Percentiles rank a stretch among this genome's conserved stretches.
These are phyloP conservation scores for Leptoxyphium fumago DNA, from an alignment of 2,329 filamentous ascomycete genomes.

Conservation along the genomic window DNA sequence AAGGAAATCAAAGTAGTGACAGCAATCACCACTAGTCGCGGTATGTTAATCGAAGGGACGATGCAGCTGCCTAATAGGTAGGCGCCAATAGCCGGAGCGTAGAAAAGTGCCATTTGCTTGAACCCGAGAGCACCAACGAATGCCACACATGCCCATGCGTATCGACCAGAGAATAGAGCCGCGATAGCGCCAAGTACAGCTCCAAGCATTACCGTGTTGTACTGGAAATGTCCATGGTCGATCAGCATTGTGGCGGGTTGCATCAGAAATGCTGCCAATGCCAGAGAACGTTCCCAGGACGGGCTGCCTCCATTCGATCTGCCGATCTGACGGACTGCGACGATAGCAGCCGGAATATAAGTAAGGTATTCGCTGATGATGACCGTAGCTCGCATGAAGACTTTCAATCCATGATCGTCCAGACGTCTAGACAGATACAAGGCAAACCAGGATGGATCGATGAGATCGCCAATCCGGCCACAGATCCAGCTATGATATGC, in stretches of 20 bases:
- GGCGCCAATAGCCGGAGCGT: conserved; percentile 81
- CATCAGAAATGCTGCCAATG: conserved; percentile 79
- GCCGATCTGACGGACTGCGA: conserved; percentile 72
- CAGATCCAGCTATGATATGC: conserved; percentile 97
- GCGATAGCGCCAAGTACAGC: conserved; percentile 76
- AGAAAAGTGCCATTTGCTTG: conserved; percentile 99
- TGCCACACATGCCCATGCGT: conserved; percentile 80
- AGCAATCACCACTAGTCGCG: conserved; percentile 60
- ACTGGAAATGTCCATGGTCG: conserved; percentile 94
- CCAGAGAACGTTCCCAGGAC: conserved; percentile 69
- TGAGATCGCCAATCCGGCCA: conserved; percentile 64
- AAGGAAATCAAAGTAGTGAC: conserved; percentile 61
- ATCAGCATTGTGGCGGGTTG: conserved; percentile 83
- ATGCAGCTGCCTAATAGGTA: conserved; percentile 79
- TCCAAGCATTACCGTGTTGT: conserved; percentile 97
- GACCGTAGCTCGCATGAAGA: conserved; percentile 92
- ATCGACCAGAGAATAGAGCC: conserved; percentile 70
- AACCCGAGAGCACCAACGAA: conserved; percentile 91
- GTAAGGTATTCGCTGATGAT: conserved; percentile 80
- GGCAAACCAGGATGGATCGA: conserved; percentile 77
- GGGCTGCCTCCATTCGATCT: conserved; percentile 56
- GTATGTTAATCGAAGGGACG: conserved; percentile 53
- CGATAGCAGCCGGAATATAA: conserved; percentile 71
- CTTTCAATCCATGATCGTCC: conserved; percentile 66
- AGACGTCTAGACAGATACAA: conserved; percentile 68